Evolutionary conservation across 163 green algal species (phyloP), one percentile per base, ranked within the genome.

Genomic region (Picocystis sp.): DNA sequence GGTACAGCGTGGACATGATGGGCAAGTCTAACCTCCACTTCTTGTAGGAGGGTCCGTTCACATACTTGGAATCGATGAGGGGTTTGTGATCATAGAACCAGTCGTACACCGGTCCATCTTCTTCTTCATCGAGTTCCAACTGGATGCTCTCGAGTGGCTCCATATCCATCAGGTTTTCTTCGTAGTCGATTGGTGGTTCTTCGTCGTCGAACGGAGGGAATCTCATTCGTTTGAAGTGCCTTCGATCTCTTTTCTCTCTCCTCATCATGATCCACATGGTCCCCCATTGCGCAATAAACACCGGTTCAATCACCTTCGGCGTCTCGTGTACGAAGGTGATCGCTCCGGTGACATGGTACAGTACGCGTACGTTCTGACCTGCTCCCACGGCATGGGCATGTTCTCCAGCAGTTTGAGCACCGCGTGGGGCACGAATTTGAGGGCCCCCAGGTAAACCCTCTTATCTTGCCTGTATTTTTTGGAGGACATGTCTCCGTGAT

Each of bases 331-430:
- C 87, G 67, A 99, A 98, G 6, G 83, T 96, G 77, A 99, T 98
- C 48, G 91, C 91, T 23, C 91, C 91, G 0, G 91, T 98, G 55
- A 95, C 83, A 79, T 98, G 91, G 70, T 98, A 99, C 58, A 99
- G 82, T 41, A 95, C 82, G 45, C 81, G 78, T n/a, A 95, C 84
- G 60, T 96, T 74, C 29, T 14, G 54, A 86, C 80, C 76, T 96
- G 85, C 66, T 98, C 87, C 91, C 91, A 99, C 2, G 91, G 91
- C 89, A 97, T 97, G 11, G 91, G 91, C 89, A 99, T 97, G 79
- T 98, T 98, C 74, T 99, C 90, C 66, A 99, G 75, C 50, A 99
- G 82, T 80, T 99, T 99, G 75, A 91, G 94, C 34, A 99, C 88
- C 3, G 90, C 90, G 64, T 99, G 91, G 6, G 90, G 90, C 53